Conservation (phyloP, 2,329 filamentous ascomycete species). For the Lecanoromycetidae sp. region DNA sequence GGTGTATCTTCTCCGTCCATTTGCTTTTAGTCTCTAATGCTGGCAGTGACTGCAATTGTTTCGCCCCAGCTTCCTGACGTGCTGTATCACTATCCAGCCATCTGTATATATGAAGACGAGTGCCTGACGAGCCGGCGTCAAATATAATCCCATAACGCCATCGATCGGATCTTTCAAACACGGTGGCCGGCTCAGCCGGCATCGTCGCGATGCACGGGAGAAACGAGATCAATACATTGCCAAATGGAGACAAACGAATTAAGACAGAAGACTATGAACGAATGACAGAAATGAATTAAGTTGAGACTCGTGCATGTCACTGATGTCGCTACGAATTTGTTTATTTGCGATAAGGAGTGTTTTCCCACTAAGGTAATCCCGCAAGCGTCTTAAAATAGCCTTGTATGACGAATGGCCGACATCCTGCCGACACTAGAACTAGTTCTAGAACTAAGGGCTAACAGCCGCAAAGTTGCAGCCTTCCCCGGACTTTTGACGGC, state of each 20-base stretch:
- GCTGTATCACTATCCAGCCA: constrained; percentile 71
- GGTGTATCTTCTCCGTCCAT: constrained; percentile 89
- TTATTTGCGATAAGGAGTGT: not conserved
- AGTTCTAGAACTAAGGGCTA: too few species aligned
- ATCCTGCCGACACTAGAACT: not conserved
- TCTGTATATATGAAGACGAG: constrained; percentile 83
- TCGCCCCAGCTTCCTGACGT: constrained; percentile 45
- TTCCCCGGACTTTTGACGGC: too few species aligned
- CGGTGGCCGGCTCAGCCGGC: not conserved
- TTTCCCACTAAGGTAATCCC: not conserved
- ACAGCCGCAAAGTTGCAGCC: too few species aligned
- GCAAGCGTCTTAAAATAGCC: not conserved
- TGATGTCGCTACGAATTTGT: not conserved
- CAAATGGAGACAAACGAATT: not conserved
- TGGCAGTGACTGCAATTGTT: constrained; percentile 58
- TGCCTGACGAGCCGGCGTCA: constrained; percentile 95
- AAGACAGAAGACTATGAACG: not conserved
- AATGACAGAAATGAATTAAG: not conserved
- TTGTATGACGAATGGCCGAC: not conserved
- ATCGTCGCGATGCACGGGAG: constrained; percentile 1
- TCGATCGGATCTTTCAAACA: not conserved
- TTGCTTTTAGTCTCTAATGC: constrained; percentile 70
- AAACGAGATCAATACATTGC: not conserved
- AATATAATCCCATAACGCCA: constrained; percentile 81
- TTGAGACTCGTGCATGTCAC: not conserved